Evolutionary conservation across 176 grass and related monocot genomes (phyloP).

Genomic region (Oryza nivara): DNA sequence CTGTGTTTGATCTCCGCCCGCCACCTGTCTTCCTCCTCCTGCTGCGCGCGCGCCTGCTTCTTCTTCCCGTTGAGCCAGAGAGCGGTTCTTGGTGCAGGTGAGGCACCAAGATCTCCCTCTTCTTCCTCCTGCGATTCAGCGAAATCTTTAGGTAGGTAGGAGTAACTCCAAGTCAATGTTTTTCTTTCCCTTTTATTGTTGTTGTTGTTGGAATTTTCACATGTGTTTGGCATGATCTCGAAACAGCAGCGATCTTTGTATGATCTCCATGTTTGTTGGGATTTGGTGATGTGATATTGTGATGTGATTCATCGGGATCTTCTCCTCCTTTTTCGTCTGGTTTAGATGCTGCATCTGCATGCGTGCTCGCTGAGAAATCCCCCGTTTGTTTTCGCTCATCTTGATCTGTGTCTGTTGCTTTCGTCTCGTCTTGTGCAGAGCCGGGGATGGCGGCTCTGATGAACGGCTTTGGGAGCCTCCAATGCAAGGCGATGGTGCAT

Average conservation of each 20-base stretch:
- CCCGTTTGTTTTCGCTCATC: neutral
- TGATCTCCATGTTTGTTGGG: neutral
- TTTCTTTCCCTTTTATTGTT: neutral
- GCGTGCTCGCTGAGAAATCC: neutral
- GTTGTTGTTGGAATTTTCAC: neutral
- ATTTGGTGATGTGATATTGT: neutral
- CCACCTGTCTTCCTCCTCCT: neutral
- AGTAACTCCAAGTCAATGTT: neutral
- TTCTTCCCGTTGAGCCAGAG: slow-evolving; percentile 13
- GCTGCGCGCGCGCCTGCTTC: neutral
- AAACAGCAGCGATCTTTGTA: neutral
- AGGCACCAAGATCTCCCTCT: neutral
- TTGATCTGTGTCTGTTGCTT: neutral
- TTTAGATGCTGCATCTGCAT: neutral
- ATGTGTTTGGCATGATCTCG: neutral
- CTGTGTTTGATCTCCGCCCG: neutral
- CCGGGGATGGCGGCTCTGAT: slow-evolving; percentile 56
- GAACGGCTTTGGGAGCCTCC: slow-evolving; percentile 55
- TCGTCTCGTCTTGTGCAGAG: slow-evolving; percentile 18
- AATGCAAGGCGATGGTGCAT: slow-evolving; percentile 40
- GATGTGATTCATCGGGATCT: neutral
- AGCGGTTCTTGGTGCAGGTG: neutral
- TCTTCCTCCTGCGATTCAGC: neutral
- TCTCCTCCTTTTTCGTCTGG: neutral
- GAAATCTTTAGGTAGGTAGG: neutral